Percentiles rank a stretch among this genome's conserved stretches.
Conservation (phyloP, 352 stramenopile species). For the Phytophthora hybrid region DNA sequence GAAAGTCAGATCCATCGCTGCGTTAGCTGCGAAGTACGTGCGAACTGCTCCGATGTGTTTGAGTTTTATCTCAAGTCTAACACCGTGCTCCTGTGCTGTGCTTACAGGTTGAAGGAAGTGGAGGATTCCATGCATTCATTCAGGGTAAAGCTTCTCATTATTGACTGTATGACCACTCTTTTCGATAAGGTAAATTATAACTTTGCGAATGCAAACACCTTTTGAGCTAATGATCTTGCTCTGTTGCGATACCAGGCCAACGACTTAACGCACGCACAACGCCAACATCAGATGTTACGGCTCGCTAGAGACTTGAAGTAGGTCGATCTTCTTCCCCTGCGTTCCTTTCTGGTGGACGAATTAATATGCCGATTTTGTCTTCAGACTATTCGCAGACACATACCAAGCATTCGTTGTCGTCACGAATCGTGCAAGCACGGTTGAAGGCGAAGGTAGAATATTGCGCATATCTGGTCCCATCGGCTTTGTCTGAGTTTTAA, state of each 20-base stretch:
- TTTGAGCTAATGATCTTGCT: neutral
- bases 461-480: neutral
- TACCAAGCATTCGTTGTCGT: conserved; percentile 71
- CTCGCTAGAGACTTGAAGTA: conserved; percentile 68
- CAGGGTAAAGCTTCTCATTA: conserved; percentile 68
- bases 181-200: conserved; percentile 62
- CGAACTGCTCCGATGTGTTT: neutral
- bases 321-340: neutral
- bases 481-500: conserved; percentile 4
- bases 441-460: conserved; percentile 36
- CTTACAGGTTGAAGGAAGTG: conserved; percentile 65
- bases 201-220: neutral
- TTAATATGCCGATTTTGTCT: neutral
- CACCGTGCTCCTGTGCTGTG: neutral
- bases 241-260: conserved; percentile 31
- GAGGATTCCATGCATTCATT: conserved; percentile 53
- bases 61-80: neutral
- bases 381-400: conserved; percentile 70
- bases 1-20: conserved; percentile 47
- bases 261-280: conserved; percentile 49
- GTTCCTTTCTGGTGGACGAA: conserved; percentile 1
- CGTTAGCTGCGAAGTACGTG: conserved; percentile 56
- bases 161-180: conserved; percentile 77
- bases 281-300: conserved; percentile 58
- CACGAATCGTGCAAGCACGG: conserved; percentile 70